These are phyloP conservation scores for Sporothrix sp. DNA, from an alignment of 2,329 filamentous ascomycete species.

Conservation along the genomic window DNA sequence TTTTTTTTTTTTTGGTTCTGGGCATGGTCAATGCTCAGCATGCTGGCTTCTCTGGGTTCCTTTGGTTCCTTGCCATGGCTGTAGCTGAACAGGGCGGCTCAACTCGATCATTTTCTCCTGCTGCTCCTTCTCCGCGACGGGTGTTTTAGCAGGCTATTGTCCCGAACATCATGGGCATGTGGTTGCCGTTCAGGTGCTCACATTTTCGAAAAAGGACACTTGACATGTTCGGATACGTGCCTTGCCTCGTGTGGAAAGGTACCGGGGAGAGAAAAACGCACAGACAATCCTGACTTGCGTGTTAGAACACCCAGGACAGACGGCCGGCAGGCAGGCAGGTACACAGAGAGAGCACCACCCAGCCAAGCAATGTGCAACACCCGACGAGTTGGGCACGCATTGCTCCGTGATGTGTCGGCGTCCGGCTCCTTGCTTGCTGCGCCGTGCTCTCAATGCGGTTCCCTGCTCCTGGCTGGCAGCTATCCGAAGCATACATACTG, in stretches of 20 bases:
- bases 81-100: background rate
- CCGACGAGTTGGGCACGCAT: background rate
- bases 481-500: background rate
- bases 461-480: background rate
- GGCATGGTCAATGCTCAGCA: too few species aligned
- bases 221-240: constrained; percentile 19
- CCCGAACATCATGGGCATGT: constrained; percentile 10
- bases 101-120: background rate
- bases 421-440: background rate
- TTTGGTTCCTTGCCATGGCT: too few species aligned
- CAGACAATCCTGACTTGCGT: constrained; percentile 25
- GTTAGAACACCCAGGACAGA: background rate
- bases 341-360: too few species aligned
- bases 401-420: background rate
- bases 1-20: too few species aligned
- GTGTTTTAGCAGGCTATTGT: constrained; percentile 14
- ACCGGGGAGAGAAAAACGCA: constrained; percentile 18
- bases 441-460: background rate
- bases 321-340: too few species aligned
- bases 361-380: background rate
- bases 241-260: constrained; percentile 21
- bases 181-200: constrained; percentile 2
- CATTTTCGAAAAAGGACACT: background rate
- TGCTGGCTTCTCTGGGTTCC: too few species aligned
- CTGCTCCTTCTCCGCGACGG: constrained; percentile 10